Percentiles rank a stretch among this genome's conserved stretches.
phyloP scores from a whole-genome alignment of 1,139 yeast genomes.

The Blastobotrys apis region DNA sequence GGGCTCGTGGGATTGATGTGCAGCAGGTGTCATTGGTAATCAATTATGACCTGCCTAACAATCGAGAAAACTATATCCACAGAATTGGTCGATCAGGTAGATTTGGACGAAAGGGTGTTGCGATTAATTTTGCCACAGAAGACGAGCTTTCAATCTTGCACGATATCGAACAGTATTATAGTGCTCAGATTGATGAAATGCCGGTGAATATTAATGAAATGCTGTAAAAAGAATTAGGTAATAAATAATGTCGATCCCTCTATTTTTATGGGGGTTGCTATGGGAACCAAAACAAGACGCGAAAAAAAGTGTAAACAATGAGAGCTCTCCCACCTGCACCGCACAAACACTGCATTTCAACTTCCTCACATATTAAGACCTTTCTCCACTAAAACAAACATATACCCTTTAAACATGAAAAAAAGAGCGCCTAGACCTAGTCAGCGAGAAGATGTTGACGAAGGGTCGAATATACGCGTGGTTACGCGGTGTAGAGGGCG shows the following conservation, averaged over 20 bases:
- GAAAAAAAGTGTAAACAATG: too few species aligned
- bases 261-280: too few species aligned
- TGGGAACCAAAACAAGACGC: too few species aligned
- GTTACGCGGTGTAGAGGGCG: constrained; percentile 88
- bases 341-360: too few species aligned
- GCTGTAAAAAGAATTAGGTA: too few species aligned
- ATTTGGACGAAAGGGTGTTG: constrained; percentile 99
- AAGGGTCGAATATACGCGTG: constrained; percentile 59
- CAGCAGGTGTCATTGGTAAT: constrained; percentile 98
- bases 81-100: constrained; percentile 99
- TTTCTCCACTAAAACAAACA: too few species aligned
- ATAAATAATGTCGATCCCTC: too few species aligned
- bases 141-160: constrained; percentile 91
- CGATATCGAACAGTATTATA: constrained; percentile 97
- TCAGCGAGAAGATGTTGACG: constrained; percentile 5
- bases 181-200: constrained; percentile 97
- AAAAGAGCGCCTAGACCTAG: too few species aligned
- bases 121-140: constrained; percentile 93
- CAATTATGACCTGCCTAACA: constrained; percentile 95
- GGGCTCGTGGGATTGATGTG: constrained; percentile 99
- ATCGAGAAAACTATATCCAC: constrained; percentile 98
- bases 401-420: too few species aligned
- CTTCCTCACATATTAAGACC: too few species aligned
- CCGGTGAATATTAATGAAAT: constrained; percentile 89
- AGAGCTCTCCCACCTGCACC: too few species aligned